Evolutionary conservation across 75 land plant genomes (phyloP).

Genomic region (Pinus tabuliformis): DNA sequence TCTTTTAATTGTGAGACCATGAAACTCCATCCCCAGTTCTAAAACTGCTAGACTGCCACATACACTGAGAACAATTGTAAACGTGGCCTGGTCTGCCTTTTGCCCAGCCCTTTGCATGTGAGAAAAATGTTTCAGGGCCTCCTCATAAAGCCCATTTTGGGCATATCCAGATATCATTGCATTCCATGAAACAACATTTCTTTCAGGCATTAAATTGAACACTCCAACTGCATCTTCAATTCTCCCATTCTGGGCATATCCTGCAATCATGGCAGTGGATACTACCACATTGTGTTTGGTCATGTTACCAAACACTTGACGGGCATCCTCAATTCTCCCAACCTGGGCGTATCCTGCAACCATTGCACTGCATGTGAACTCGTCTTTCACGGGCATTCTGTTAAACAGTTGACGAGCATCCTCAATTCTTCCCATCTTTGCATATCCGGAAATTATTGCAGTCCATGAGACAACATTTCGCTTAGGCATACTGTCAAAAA

Average conservation of each 20-base stretch:
- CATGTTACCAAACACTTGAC: slow-evolving; percentile 20
- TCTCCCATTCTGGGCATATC: slow-evolving; percentile 20
- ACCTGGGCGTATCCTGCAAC: slow-evolving; percentile 4
- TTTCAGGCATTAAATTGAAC: neutral
- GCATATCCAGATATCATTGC: too few species aligned
- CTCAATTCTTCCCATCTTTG: neutral
- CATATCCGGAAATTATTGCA: slow-evolving; percentile 6
- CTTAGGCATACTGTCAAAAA: neutral
- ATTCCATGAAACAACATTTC: neutral
- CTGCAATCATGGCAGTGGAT: slow-evolving; percentile 31
- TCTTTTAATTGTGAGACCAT: slow-evolving; percentile 18
- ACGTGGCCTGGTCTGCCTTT: slow-evolving; percentile 13
- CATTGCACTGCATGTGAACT: slow-evolving; percentile 11
- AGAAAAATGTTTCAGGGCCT: too few species aligned
- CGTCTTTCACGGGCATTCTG: slow-evolving; percentile 2
- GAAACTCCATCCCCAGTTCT: slow-evolving; percentile 13
- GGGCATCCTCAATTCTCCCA: slow-evolving; percentile 10
- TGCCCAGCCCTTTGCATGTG: too few species aligned
- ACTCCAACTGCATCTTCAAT: slow-evolving; percentile 10
- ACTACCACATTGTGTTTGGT: slow-evolving; percentile 17
- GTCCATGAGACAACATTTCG: slow-evolving; percentile 10
- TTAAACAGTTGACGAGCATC: slow-evolving; percentile 1
- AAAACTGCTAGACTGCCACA: slow-evolving; percentile 11
- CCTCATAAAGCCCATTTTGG: too few species aligned
- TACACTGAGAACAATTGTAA: neutral